phyloP scores from a whole-genome alignment of 108 stramenopile genomes.

The Stephanodiscus triporus region DNA sequence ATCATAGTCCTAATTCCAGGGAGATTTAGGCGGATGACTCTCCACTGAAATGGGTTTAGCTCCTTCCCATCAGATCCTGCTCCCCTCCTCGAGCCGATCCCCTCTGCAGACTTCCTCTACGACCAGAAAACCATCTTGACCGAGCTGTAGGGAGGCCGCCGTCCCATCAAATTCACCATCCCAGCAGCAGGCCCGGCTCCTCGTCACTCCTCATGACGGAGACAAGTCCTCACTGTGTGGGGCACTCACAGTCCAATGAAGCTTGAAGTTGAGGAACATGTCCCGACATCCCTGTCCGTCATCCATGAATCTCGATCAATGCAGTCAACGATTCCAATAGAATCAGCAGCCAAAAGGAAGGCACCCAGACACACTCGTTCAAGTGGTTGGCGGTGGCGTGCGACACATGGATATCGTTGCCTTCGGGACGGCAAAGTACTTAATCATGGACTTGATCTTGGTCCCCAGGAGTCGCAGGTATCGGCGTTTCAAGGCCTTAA shows the following conservation, averaged over 20 bases:
- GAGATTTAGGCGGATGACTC: conserved; percentile 35
- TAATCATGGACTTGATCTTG: too few relatives aligned
- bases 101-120: conserved; percentile 42
- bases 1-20: conserved; percentile 48
- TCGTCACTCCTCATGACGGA: too few relatives aligned
- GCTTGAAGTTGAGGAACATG: background rate
- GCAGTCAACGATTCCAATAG: conserved; percentile 7
- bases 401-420: too few relatives aligned
- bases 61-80: background rate
- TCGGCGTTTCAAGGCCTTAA: too few relatives aligned
- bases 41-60: conserved; percentile 50
- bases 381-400: conserved; percentile 32
- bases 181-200: conserved; percentile 32
- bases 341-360: conserved; percentile 53
- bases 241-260: conserved; percentile 24
- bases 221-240: conserved; percentile 50
- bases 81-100: conserved; percentile 14
- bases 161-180: conserved; percentile 48
- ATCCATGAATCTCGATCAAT: background rate
- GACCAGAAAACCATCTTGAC: conserved; percentile 16
- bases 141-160: conserved; percentile 28
- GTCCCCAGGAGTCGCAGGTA: too few relatives aligned
- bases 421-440: too few relatives aligned
- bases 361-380: too few relatives aligned
- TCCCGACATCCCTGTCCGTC: background rate